Percentiles rank a stretch among this genome's conserved stretches.
Evolutionary conservation across 805 yeast genomes (phyloP).

Genomic region (Candida rishiriensis): DNA sequence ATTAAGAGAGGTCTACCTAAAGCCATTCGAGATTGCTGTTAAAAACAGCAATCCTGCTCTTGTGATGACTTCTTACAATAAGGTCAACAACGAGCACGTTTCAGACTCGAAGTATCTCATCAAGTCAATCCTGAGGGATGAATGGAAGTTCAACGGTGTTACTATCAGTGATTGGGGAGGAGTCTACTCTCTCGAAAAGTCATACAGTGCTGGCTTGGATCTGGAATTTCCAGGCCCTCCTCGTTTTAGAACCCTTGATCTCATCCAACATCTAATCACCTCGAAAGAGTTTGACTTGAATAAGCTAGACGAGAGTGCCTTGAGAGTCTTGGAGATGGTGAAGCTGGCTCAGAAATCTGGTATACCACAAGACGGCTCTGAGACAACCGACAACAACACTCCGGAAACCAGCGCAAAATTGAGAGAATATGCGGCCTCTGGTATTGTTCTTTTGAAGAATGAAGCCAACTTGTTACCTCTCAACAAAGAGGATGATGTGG

Average conservation of each 20-base stretch:
- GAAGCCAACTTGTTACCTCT: conserved; percentile 45
- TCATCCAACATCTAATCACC: conserved; percentile 40
- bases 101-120: conserved; percentile 44
- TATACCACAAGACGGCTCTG: conserved; percentile 31
- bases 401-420: conserved; percentile 38
- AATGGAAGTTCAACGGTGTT: conserved; percentile 56
- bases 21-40: conserved; percentile 60
- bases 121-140: conserved; percentile 45
- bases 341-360: conserved; percentile 40
- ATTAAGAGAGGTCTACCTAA: conserved; percentile 58
- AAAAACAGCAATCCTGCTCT: conserved; percentile 48
- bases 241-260: conserved; percentile 41
- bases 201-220: conserved; percentile 55
- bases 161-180: conserved; percentile 69
- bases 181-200: conserved; percentile 41
- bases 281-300: conserved; percentile 18
- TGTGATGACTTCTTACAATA: conserved; percentile 62
- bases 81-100: conserved; percentile 58
- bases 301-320: conserved; percentile 42
- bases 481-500: conserved; percentile 35
- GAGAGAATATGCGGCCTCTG: conserved; percentile 45
- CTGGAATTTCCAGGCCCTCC: conserved; percentile 69
- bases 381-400: conserved; percentile 31
- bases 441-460: conserved; percentile 56
- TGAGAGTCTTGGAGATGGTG: conserved; percentile 45